These are phyloP conservation scores for Citrullus mucosospermus DNA, from an alignment of 306 rosid genomes.

Conservation along the genomic window DNA sequence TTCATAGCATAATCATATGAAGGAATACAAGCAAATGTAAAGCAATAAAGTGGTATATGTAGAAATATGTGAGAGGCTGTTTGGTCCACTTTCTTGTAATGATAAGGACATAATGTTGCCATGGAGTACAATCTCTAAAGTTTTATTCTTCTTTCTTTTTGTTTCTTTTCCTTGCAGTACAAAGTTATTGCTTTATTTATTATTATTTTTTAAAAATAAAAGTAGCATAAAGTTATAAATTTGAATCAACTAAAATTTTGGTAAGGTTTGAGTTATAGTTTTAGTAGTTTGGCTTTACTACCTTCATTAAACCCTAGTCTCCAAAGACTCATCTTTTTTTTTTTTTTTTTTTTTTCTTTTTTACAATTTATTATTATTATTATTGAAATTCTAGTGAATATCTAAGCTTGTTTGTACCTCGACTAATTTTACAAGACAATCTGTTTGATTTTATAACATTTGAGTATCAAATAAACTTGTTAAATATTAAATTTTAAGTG, in stretches of 20 bases:
- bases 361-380: too few species aligned
- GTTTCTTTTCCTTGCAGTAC: not conserved
- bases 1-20: not conserved
- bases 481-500: too few species aligned
- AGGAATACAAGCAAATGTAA: not conserved
- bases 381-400: too few species aligned
- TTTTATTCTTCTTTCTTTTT: not conserved
- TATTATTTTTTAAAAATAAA: not conserved
- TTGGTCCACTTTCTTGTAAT: constrained; percentile 1
- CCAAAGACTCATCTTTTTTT: too few species aligned
- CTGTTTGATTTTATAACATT: too few species aligned
- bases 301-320: too few species aligned
- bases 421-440: too few species aligned
- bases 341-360: too few species aligned
- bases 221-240: not conserved
- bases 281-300: not conserved
- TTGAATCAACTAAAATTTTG: not conserved
- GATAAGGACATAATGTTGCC: constrained; percentile 1
- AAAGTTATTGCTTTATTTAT: not conserved
- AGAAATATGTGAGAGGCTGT: not conserved
- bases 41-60: not conserved
- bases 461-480: too few species aligned
- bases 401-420: too few species aligned
- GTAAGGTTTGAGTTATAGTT: not conserved
- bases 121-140: not conserved